phyloP scores from a whole-genome alignment of 176 grass and related monocot species.

The Thalia dealbata region DNA sequence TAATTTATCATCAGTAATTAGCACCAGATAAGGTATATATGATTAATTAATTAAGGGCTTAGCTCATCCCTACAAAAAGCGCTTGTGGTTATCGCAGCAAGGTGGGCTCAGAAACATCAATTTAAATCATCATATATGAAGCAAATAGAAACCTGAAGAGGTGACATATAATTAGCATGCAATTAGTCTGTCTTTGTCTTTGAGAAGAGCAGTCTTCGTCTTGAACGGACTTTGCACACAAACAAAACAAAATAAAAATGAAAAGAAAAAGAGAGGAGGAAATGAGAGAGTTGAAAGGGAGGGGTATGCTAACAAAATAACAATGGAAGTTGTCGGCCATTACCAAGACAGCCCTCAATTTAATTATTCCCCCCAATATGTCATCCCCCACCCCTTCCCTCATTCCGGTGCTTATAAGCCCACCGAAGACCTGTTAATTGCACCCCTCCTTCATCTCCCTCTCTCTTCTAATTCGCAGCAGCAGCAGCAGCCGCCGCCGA shows the following conservation, averaged over 20 bases:
- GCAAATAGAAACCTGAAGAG: background rate
- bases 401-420: background rate
- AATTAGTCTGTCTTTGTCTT: too few species aligned
- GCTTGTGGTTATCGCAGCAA: background rate
- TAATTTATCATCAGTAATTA: too few species aligned
- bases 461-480: too few species aligned
- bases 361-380: background rate
- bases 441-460: too few species aligned
- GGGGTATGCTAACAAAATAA: conserved; percentile 1
- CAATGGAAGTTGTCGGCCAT: conserved; percentile 7
- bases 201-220: background rate
- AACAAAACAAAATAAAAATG: background rate
- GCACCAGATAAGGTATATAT: too few species aligned
- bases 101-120: background rate
- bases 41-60: background rate
- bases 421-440: background rate
- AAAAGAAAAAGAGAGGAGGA: too few species aligned
- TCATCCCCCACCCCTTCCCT: background rate
- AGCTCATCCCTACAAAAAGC: background rate
- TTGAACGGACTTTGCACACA: background rate
- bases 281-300: background rate
- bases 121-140: background rate
- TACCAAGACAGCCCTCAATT: background rate
- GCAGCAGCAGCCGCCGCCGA: too few species aligned
- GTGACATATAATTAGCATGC: background rate